phyloP scores from a whole-genome alignment of 495 filamentous ascomycete genomes.

The Hypoxylon subgilvum region DNA sequence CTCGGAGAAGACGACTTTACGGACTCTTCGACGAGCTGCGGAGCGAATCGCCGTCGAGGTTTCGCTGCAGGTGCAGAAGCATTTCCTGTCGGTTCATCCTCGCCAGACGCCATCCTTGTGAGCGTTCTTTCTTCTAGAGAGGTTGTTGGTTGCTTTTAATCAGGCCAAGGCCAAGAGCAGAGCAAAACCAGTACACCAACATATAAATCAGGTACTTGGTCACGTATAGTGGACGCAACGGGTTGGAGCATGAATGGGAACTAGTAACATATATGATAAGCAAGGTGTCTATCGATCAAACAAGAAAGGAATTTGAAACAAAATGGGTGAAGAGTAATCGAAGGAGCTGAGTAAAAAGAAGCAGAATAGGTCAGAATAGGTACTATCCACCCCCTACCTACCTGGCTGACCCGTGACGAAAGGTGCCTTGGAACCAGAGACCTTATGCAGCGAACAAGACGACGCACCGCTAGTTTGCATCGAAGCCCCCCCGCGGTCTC shows the following conservation, averaged over 20 bases:
- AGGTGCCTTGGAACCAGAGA: conserved; percentile 11
- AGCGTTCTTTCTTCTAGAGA: no score
- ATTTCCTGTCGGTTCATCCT: conserved; percentile 29
- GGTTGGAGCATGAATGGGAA: no score
- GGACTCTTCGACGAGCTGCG: conserved; percentile 63
- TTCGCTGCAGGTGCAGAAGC: conserved; percentile 41
- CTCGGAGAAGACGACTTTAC: conserved; percentile 47
- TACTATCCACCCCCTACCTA: no score
- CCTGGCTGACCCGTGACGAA: conserved; percentile 34
- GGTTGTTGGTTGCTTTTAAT: no score
- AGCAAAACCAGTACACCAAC: no score
- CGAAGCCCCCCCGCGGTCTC: conserved; percentile 31
- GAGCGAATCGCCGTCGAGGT: conserved; percentile 54
- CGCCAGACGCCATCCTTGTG: conserved; percentile 31
- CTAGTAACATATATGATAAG: no score
- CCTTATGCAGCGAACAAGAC: not conserved
- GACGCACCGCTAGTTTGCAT: conserved; percentile 41
- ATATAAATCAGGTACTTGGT: no score
- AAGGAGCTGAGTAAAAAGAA: conserved; percentile 7
- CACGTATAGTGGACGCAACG: no score
- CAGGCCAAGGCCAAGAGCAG: not conserved
- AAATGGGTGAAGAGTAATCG: not conserved
- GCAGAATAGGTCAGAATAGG: no score
- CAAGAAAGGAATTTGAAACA: conserved; percentile 1
- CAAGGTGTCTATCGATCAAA: no score